Conservation (phyloP, 108 stramenopile genomes). For the Pseudonitzschia multiseries region DNA sequence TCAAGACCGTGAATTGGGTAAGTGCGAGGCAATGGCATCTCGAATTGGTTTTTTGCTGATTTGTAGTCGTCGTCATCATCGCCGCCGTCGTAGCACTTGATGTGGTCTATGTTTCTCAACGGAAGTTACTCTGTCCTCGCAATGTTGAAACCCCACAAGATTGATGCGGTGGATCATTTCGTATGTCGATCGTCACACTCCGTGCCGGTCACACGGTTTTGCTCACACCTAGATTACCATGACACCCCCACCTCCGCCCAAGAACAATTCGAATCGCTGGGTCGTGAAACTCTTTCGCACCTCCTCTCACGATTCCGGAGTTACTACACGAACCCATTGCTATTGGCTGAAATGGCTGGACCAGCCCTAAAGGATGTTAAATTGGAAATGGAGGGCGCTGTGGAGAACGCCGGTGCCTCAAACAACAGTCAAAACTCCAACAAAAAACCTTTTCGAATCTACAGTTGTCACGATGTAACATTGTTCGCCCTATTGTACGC, state of each 20-base stretch:
- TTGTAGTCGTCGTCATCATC: slow-evolving; percentile 32
- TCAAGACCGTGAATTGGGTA: slow-evolving; percentile 68
- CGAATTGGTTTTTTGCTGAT: slow-evolving; percentile 15
- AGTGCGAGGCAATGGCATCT: slow-evolving; percentile 56
- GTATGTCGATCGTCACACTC: slow-evolving; percentile 68
- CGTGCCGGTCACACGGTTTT: slow-evolving; percentile 49
- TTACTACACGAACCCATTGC: slow-evolving; percentile 62
- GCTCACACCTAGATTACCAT: slow-evolving; percentile 5
- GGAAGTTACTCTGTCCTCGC: neutral
- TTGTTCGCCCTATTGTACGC: slow-evolving; percentile 70
- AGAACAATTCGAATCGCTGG: slow-evolving; percentile 45
- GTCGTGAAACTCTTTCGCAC: slow-evolving; percentile 55
- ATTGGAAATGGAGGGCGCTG: neutral
- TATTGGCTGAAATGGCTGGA: slow-evolving; percentile 60
- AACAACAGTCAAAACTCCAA: no score
- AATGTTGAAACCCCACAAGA: slow-evolving; percentile 36
- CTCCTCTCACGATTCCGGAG: slow-evolving; percentile 74
- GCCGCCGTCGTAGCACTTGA: neutral
- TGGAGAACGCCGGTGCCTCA: neutral
- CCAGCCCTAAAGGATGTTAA: slow-evolving; percentile 57
- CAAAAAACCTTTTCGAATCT: slow-evolving; percentile 53
- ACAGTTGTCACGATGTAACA: slow-evolving; percentile 81
- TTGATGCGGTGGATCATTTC: slow-evolving; percentile 79
- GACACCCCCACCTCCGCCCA: slow-evolving; percentile 20
- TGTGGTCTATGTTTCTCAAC: neutral